These are phyloP conservation scores for Penicillium brevicompactum DNA, from an alignment of 2,329 filamentous ascomycete species.

Conservation along the genomic window DNA sequence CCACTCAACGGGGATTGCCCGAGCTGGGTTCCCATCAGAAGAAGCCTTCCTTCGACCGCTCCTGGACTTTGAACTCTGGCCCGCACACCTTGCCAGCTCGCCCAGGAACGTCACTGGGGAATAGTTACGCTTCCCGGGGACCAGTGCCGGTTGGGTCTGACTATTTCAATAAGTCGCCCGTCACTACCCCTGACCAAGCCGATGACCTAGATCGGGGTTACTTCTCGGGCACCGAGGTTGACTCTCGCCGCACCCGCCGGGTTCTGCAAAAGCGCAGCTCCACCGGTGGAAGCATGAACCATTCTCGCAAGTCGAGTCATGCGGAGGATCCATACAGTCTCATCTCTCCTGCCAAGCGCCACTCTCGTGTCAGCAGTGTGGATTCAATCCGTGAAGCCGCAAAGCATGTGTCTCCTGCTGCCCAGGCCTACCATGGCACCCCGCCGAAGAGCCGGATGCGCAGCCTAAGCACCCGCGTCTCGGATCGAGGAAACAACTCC, in stretches of 20 bases:
- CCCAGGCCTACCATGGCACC: constrained; percentile 69
- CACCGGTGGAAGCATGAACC: constrained; percentile 45
- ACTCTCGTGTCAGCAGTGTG: constrained; percentile 77
- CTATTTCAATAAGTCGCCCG: constrained; percentile 21
- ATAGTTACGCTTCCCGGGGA: constrained; percentile 24
- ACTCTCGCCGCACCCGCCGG: constrained; percentile 70
- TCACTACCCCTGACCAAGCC: constrained; percentile 35
- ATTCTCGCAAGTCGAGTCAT: constrained; percentile 75
- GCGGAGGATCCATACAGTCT: constrained; percentile 71
- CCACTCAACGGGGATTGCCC: constrained; percentile 47
- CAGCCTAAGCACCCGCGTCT: constrained; percentile 61
- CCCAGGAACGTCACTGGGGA: constrained; percentile 37
- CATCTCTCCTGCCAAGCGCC: constrained; percentile 67
- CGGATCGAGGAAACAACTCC: constrained; percentile 43
- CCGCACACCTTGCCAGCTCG: constrained; percentile 35
- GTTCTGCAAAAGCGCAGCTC: constrained; percentile 73
- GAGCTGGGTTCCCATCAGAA: constrained; percentile 52
- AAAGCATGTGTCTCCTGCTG: constrained; percentile 55
- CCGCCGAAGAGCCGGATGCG: constrained; percentile 55
- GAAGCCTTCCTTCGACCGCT: constrained; percentile 60
- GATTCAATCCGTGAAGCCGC: constrained; percentile 68
- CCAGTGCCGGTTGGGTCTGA: constrained; percentile 32
- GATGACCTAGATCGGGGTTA: constrained; percentile 82
- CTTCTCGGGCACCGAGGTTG: constrained; percentile 85
- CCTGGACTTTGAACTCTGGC: constrained; percentile 57